Percentiles rank a stretch among this genome's conserved stretches.
Conservation (phyloP, 225 moss, liverwort and hornwort genomes). For the Bryum argenteum region DNA sequence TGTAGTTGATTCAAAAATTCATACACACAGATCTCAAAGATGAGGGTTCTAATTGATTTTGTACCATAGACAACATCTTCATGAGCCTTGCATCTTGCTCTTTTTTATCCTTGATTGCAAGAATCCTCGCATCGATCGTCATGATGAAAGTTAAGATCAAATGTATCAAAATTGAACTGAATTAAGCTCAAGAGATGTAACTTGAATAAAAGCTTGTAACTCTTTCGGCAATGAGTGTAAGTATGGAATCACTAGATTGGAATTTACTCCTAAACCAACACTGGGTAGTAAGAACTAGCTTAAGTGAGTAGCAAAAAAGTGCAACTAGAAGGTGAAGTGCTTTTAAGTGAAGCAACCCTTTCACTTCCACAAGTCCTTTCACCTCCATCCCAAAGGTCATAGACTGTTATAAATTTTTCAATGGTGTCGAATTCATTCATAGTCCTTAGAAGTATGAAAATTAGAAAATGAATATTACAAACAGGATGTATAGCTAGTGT, state of each 20-base stretch:
- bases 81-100: conserved; percentile 38
- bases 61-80: conserved; percentile 53
- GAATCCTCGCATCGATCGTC: conserved; percentile 37
- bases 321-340: not conserved
- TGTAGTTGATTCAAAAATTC: not conserved
- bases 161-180: no score
- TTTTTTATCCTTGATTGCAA: conserved; percentile 37
- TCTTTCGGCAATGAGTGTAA: not conserved
- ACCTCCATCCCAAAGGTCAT: conserved; percentile 22
- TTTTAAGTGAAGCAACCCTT: conserved; percentile 7
- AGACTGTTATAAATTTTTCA: not conserved
- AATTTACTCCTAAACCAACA: not conserved
- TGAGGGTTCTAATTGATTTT: no score
- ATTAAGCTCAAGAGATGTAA: no score
- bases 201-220: no score
- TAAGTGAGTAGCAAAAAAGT: not conserved
- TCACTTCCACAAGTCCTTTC: conserved; percentile 17
- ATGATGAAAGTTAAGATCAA: conserved; percentile 14
- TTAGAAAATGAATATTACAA: no score
- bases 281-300: rapidly evolving
- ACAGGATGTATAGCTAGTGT: no score
- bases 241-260: not conserved
- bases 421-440: no score
- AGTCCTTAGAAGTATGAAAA: no score
- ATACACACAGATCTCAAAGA: not conserved